phyloP scores from a whole-genome alignment of 306 rosid species.

The Vicia villosa region DNA sequence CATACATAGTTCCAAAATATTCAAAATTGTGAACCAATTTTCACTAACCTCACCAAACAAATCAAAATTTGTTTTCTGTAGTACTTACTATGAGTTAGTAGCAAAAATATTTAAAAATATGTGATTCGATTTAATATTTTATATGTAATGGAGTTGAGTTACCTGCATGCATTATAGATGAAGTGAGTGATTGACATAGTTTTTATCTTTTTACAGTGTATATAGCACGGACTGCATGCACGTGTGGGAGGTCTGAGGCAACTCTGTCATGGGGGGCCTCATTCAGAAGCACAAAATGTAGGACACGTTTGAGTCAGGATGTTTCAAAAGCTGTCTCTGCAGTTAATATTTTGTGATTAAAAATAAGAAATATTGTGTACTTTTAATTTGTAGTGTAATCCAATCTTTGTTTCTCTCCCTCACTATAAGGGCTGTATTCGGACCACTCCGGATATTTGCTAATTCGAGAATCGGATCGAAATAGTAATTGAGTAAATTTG shows the following conservation, averaged over 20 bases:
- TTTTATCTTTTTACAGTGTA: not conserved
- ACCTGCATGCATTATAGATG: not conserved
- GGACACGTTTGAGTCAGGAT: slow-evolving; percentile 32
- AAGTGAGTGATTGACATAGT: slow-evolving; percentile 32
- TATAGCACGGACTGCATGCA: slow-evolving; percentile 9
- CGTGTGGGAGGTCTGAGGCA: slow-evolving; percentile 10
- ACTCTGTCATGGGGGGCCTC: slow-evolving; percentile 5
- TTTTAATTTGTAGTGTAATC: too few relatives aligned
- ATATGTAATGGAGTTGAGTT: not conserved
- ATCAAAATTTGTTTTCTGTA: slow-evolving; percentile 8
- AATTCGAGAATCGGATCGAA: too few relatives aligned
- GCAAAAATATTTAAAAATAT: not conserved
- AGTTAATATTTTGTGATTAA: too few relatives aligned
- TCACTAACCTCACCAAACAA: slow-evolving; percentile 44
- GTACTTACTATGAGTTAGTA: not conserved
- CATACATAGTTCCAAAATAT: slow-evolving; percentile 8
- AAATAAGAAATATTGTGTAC: too few relatives aligned
- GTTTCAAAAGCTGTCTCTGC: not conserved
- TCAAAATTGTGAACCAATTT: slow-evolving; percentile 44
- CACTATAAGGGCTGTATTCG: too few relatives aligned
- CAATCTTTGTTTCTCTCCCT: too few relatives aligned
- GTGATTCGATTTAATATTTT: too few relatives aligned
- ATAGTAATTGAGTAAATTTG: too few relatives aligned
- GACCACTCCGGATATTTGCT: too few relatives aligned
- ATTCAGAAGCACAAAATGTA: not conserved